Base-by-base conservation (phyloP, 306 rosid genomes). In the Ochetophila trinervis region DNA sequence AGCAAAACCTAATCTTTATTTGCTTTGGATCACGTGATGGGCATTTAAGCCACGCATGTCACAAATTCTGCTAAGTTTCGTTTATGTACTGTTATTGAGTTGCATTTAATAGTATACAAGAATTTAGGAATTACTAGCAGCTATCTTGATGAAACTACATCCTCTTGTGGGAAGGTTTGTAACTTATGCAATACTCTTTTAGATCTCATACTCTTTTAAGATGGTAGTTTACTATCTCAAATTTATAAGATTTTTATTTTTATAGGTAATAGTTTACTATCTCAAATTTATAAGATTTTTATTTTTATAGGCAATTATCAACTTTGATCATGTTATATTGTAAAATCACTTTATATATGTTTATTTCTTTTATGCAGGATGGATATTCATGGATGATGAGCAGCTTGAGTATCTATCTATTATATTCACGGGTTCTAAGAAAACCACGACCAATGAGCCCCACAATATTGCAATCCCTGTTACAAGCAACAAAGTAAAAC, bases 301-400 rank as follows among this genome's bases (percentile, higher is more conserved):
- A 35, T 13, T 8, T 53, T 42, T 4, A 14, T 66, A 9, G 30
- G 30, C 42, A 47, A 40, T 51, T 24, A n/a, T 55, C 22, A 36
- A 37, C 62, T 71, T 48, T 64, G 44, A 32, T 64, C 14, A 18
- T 44, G 18, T 66, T 47, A 30, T 47, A 70, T 63, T 50, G 57
- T 58, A 49, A 27, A 45, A 62, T 34, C 73, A 44, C 57, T 20
- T 78, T 59, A 56, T 65, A 56, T 64, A 52, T 60, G 40, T 62
- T 56, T 50, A 54, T 60, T 77, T 53, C 52, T 53, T 52, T 75
- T 20, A 8, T 85, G 81, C 95, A 90, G 99, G 99, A 49, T 94
- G 99, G 99, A 80, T 94, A 68, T 66, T 71, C 60, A 60, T 90
- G 69, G 99, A 90, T 60, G 85, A 83, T 24, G 99, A 86, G 67